These are phyloP conservation scores for Alternaria viburni DNA, from an alignment of 2,329 filamentous ascomycete species.

Conservation along the genomic window DNA sequence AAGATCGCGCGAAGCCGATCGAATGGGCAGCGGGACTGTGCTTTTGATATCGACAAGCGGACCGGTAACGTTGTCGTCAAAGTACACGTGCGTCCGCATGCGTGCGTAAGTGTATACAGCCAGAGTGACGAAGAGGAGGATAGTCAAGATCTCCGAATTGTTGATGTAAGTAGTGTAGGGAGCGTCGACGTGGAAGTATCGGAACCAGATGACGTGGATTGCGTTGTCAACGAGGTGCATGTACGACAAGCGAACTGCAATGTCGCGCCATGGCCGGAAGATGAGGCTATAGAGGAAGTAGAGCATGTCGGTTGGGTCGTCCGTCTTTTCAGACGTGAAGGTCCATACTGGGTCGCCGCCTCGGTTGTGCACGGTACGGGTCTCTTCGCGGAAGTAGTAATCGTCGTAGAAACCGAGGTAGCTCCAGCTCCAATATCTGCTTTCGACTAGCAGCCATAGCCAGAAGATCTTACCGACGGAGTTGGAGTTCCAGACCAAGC, in stretches of 20 bases:
- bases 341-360: not conserved
- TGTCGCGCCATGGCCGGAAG: not conserved
- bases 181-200: not conserved
- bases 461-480: not conserved
- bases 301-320: not conserved
- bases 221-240: not conserved
- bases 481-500: not conserved
- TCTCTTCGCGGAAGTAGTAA: not conserved
- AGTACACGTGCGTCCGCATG: not conserved
- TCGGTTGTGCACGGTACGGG: not conserved
- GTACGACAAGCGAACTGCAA: not conserved
- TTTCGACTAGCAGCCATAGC: not conserved
- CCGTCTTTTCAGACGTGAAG: not conserved
- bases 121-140: not conserved
- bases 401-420: slow-evolving; percentile 1
- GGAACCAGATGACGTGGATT: not conserved
- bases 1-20: not conserved
- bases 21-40: not conserved
- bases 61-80: not conserved
- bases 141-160: not conserved
- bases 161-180: not conserved
- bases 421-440: not conserved
- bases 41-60: not conserved
- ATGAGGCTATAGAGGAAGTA: not conserved
- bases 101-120: not conserved